Evolutionary conservation across 2,329 filamentous ascomycete species (phyloP).

Genomic region (Talaromyces atroroseus): DNA sequence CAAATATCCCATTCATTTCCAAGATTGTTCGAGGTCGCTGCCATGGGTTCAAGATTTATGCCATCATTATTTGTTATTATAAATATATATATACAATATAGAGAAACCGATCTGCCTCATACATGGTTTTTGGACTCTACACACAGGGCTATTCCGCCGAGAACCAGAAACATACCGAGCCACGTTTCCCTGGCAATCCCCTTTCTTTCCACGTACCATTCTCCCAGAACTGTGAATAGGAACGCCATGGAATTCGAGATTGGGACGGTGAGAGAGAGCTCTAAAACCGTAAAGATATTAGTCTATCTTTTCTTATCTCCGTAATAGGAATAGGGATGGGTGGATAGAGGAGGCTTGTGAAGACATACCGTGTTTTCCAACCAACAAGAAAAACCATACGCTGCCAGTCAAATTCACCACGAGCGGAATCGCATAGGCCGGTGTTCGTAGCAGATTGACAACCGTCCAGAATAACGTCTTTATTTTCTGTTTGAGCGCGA

Average conservation of each 20-base stretch:
- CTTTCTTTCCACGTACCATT: conserved; percentile 92
- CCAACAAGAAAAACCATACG: conserved; percentile 92
- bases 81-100: background rate
- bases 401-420: conserved; percentile 86
- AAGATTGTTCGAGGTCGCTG: too few relatives aligned
- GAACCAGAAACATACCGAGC: conserved; percentile 72
- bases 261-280: conserved; percentile 86
- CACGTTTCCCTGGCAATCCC: conserved; percentile 82
- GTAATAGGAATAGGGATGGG: background rate
- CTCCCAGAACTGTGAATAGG: conserved; percentile 88
- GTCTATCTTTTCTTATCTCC: background rate
- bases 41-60: background rate
- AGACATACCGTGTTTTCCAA: conserved; percentile 78
- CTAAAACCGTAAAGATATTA: conserved; percentile 40
- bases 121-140: conserved; percentile 52
- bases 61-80: background rate
- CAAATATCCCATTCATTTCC: too few relatives aligned
- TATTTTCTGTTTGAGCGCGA: conserved; percentile 55
- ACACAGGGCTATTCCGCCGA: conserved; percentile 76
- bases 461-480: conserved; percentile 68
- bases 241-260: conserved; percentile 94
- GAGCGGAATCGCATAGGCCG: conserved; percentile 77
- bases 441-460: conserved; percentile 70
- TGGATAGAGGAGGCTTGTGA: conserved; percentile 2
- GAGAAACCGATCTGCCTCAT: background rate